Percentiles rank a stretch among this genome's conserved stretches.
Evolutionary conservation across 768 basidiomycete species (phyloP).

Genomic region (Dacryopinax spathularia): DNA sequence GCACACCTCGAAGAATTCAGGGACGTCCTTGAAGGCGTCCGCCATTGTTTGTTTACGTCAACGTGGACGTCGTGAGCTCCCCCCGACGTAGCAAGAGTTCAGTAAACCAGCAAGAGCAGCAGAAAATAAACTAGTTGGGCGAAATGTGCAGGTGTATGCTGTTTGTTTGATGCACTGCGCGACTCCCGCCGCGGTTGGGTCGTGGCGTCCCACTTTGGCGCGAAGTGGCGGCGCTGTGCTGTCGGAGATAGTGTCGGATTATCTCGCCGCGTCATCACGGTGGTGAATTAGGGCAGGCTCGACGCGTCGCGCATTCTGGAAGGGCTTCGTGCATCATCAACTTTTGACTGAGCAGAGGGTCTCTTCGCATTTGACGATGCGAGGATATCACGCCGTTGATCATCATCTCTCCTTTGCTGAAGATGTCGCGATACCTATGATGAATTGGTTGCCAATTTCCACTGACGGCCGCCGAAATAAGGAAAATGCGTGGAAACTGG

Average conservation of each 20-base stretch:
- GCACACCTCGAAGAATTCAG: conserved; percentile 87
- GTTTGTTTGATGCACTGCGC: neutral
- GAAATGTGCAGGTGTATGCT: neutral
- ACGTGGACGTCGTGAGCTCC: neutral
- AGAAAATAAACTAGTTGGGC: neutral
- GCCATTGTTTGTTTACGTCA: conserved; percentile 18
- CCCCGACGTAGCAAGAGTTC: neutral
- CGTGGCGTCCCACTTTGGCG: too few relatives aligned
- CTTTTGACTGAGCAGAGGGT: too few relatives aligned
- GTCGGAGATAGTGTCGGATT: neutral
- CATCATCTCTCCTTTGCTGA: too few relatives aligned
- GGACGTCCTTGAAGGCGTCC: conserved; percentile 55
- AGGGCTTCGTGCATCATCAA: too few relatives aligned
- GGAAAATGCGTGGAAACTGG: too few relatives aligned
- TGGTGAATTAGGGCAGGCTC: neutral
- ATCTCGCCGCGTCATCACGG: neutral
- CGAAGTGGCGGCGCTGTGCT: neutral
- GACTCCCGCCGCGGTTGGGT: neutral
- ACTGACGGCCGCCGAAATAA: too few relatives aligned
- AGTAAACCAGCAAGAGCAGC: neutral
- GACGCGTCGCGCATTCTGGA: too few relatives aligned
- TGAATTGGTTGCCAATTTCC: too few relatives aligned
- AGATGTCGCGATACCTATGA: too few relatives aligned
- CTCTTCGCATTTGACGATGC: too few relatives aligned
- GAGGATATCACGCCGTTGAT: too few relatives aligned